These are phyloP conservation scores for Hypoxylon sp. DNA, from an alignment of 2,329 filamentous ascomycete genomes.

Conservation along the genomic window DNA sequence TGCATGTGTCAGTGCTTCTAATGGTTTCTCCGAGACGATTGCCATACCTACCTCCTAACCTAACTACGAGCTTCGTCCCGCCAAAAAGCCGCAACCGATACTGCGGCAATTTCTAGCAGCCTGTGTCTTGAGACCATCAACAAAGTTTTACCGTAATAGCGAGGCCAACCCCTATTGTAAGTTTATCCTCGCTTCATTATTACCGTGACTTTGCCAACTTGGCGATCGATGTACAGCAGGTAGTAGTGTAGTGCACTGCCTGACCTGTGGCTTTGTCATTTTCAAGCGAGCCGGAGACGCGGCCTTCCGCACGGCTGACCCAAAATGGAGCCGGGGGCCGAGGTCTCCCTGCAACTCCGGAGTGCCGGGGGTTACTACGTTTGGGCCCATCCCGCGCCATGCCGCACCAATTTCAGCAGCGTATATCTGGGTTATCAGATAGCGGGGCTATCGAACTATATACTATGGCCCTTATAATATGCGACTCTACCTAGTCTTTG, in stretches of 20 bases:
- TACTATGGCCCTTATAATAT: conserved; percentile 21
- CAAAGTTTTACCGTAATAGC: conserved; percentile 10
- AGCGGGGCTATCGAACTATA: conserved; percentile 5
- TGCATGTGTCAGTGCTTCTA: conserved; percentile 3
- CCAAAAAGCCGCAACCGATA: conserved; percentile 32
- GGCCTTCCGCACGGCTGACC: conserved; percentile 30
- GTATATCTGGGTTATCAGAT: conserved; percentile 13
- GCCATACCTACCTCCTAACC: no score
- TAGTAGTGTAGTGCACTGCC: conserved; percentile 14
- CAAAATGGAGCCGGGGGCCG: conserved; percentile 34
- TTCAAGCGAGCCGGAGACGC: conserved; percentile 16
- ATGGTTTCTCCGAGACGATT: neutral
- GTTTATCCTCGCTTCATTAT: conserved; percentile 16
- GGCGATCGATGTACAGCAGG: neutral
- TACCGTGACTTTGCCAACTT: neutral
- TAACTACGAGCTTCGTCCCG: conserved; percentile 30
- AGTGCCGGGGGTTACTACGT: conserved; percentile 39
- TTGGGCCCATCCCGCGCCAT: conserved; percentile 23
- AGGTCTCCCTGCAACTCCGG: conserved; percentile 35
- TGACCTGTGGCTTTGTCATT: conserved; percentile 5
- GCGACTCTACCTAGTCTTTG: conserved; percentile 16
- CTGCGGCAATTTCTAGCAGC: conserved; percentile 36
- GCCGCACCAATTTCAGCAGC: conserved; percentile 20
- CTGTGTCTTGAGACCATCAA: conserved; percentile 1
- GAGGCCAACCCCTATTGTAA: conserved; percentile 20